Base-by-base conservation (phyloP, 2,329 filamentous ascomycete genomes). In the Paracoccidioides brasiliensis region DNA sequence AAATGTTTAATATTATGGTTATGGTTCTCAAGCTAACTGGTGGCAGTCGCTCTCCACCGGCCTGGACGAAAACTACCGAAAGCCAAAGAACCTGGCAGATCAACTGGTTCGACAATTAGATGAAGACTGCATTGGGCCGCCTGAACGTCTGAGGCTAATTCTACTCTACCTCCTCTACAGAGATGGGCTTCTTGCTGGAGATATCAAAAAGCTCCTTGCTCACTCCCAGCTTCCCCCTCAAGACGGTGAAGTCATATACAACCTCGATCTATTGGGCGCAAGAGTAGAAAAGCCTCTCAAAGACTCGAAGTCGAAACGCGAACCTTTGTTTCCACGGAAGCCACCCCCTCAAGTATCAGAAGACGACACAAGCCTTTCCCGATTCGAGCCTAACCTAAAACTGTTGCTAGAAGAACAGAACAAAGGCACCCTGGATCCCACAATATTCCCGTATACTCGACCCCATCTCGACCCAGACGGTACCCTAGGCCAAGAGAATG, bases 21-120 rank as follows among this genome's bases (percentile, higher is more conserved):
- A 42, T 14, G 9, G 4, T 30, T 42, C 4, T 38, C 7, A 14
- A 42, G 22, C 54, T 61, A 44, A 64, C 28, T 22, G 35, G 33
- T n/a, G 12, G 22, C 54, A 81, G 77, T 88, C 83, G 33, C 78
- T 98, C 61, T 87, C 90, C 8, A 97, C 93, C 0, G 93, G 93
- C 0, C 74, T 96, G 4, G 93, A 97, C 63, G 91, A 97, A 71
- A 90, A 96, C 66, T 86, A 85, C 66, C 85, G 86, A 64, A 95
- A 93, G 68, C 87, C 91, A 8, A 96, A 94, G 72, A 89, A 94
- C 64, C 73, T 95, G 51, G 82, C 90, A 33, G 88, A 93, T 61
- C 84, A 94, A 60, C 78, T 97, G 14, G 86, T 94, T 35, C 83
- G 88, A 22, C 78, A 95, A n/a, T 73, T 98, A 9, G 93, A 97